A percentile compares a stretch with the other conserved stretches of the same genome.
Conservation (phyloP, 345 rosid genomes). For the Clarkia xantiana region DNA sequence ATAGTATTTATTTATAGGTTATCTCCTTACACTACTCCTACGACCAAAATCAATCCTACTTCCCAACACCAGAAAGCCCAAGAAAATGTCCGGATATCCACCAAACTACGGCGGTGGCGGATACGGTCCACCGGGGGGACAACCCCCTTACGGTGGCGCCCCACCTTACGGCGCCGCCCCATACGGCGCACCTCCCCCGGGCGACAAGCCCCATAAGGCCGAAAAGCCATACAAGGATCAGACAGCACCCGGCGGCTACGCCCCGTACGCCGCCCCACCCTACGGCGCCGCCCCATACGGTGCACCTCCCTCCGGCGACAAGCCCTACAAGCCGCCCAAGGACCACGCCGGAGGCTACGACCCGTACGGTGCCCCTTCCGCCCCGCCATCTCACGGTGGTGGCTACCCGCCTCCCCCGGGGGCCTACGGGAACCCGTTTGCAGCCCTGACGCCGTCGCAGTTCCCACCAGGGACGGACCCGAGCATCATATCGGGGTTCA, state of each 20-base stretch:
- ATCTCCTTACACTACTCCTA: too few species aligned
- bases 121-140: constrained; percentile 37
- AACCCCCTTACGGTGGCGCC: constrained; percentile 17
- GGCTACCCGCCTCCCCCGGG: constrained; percentile 16
- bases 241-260: constrained; percentile 8
- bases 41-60: too few species aligned
- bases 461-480: constrained; percentile 94
- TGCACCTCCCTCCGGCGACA: constrained; percentile 29
- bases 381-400: neutral
- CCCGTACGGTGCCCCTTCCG: constrained; percentile 10
- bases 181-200: constrained; percentile 29
- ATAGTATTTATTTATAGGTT: too few species aligned
- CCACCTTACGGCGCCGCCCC: constrained; percentile 22
- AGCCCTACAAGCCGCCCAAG: constrained; percentile 50
- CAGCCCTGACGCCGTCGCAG: constrained; percentile 55
- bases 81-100: too few species aligned
- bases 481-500: constrained; percentile 58
- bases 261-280: constrained; percentile 11
- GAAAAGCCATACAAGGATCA: constrained; percentile 62
- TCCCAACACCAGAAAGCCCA: too few species aligned
- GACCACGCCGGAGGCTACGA: constrained; percentile 20
- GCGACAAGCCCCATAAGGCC: constrained; percentile 25
- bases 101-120: constrained; percentile 52
- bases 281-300: constrained; percentile 29
- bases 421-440: constrained; percentile 49